A percentile compares a stretch with the other conserved stretches of the same genome.
phyloP scores from a whole-genome alignment of 2,329 filamentous ascomycete species.

The Ascochyta pisi region DNA sequence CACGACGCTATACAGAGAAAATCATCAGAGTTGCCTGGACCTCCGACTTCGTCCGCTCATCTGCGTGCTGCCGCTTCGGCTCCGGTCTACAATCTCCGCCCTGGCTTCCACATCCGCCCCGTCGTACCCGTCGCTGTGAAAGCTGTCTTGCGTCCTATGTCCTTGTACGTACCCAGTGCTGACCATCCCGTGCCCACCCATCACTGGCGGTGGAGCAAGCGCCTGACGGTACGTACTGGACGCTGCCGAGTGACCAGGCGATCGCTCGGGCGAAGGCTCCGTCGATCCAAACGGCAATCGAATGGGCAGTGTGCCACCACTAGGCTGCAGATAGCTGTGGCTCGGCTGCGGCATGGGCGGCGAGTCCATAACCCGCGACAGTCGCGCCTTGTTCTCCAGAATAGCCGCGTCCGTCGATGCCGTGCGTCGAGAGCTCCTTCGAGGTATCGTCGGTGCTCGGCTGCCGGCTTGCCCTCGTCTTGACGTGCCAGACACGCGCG shows the following conservation, averaged over 20 bases:
- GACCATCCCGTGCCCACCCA: conserved; percentile 34
- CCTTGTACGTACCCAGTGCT: conserved; percentile 50
- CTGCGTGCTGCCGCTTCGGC: conserved; percentile 43
- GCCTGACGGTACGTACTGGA: conserved; percentile 44
- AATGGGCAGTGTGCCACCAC: conserved; percentile 30
- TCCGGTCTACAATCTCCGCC: conserved; percentile 48
- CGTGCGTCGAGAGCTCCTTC: conserved; percentile 69
- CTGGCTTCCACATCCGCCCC: conserved; percentile 42
- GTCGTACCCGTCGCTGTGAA: conserved; percentile 43
- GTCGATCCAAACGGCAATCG: conserved; percentile 48
- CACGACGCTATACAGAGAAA: no score
- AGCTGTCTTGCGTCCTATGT: conserved; percentile 47
- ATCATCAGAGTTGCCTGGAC: conserved; percentile 5
- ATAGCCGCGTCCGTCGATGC: conserved; percentile 38
- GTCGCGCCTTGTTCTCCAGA: conserved; percentile 28
- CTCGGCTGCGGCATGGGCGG: conserved; percentile 21
- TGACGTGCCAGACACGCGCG: conserved; percentile 59
- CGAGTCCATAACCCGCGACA: conserved; percentile 39
- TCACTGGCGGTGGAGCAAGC: conserved; percentile 25
- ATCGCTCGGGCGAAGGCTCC: conserved; percentile 46
- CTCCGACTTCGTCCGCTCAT: conserved; percentile 31
- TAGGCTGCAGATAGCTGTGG: conserved; percentile 37
- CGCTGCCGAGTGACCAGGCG: conserved; percentile 42
- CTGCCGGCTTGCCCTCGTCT: conserved; percentile 25
- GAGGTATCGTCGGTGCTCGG: conserved; percentile 61